Percentiles rank a stretch among this genome's conserved stretches.
phyloP scores from a whole-genome alignment of 768 basidiomycete species.

The Tremella yokohamensis region DNA sequence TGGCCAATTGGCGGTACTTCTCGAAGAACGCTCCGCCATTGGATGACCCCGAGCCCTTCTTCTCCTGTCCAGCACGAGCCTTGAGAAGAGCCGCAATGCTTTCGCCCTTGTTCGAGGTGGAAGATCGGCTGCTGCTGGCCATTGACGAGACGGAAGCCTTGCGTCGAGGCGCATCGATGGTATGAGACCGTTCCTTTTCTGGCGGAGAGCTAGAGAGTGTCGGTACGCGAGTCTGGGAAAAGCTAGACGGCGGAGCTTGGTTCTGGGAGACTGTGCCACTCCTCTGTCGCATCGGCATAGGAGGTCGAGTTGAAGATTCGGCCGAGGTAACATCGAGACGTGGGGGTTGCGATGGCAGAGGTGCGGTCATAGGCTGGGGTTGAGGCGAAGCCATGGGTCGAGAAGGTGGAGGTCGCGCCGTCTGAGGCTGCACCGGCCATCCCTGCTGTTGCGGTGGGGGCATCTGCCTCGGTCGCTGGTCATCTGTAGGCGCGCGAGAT shows the following conservation, averaged over 20 bases:
- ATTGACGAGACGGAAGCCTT: constrained; percentile 17
- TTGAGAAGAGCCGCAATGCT: constrained; percentile 24
- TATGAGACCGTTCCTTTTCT: background rate
- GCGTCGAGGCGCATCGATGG: constrained; percentile 13
- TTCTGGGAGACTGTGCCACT: constrained; percentile 9
- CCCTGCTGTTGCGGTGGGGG: background rate
- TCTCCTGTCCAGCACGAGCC: constrained; percentile 12
- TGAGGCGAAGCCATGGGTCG: constrained; percentile 1
- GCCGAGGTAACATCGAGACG: constrained; percentile 16
- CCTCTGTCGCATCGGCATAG: constrained; percentile 4
- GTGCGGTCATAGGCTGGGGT: constrained; percentile 7
- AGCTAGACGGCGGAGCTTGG: constrained; percentile 4
- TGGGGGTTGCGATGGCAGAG: constrained; percentile 21
- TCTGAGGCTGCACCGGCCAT: constrained; percentile 1
- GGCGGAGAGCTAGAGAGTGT: constrained; percentile 17
- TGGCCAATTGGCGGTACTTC: constrained; percentile 33
- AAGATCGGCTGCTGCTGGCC: constrained; percentile 6
- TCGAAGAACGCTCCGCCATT: constrained; percentile 36
- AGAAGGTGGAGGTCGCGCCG: constrained; percentile 8
- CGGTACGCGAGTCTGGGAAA: background rate
- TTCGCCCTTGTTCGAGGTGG: constrained; percentile 15
- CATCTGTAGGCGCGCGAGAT: background rate
- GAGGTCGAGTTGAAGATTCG: constrained; percentile 9
- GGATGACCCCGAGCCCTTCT: constrained; percentile 12
- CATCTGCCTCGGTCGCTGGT: background rate